Conservation (phyloP, 768 basidiomycete species). For the Lactarius evosmus region DNA sequence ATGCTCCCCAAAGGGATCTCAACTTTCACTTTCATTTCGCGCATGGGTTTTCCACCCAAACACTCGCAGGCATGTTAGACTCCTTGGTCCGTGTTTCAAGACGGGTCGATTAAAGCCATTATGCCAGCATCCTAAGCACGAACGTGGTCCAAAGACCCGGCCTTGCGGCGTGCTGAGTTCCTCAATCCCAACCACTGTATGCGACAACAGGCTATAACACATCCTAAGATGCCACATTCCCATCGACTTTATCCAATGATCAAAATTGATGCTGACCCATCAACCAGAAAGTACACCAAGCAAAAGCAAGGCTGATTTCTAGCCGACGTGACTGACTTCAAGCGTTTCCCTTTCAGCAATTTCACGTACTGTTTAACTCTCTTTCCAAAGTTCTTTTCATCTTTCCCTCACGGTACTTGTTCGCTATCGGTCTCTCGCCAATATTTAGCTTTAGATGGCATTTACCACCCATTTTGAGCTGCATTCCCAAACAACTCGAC, state of each 20-base stretch:
- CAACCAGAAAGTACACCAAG: conserved; percentile 50
- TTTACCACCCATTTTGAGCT: too few species aligned
- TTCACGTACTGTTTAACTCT: conserved; percentile 80
- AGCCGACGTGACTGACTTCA: conserved; percentile 62
- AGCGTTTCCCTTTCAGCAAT: conserved; percentile 77
- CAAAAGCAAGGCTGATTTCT: conserved; percentile 53
- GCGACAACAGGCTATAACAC: conserved; percentile 60
- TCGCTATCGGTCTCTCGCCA: too few species aligned
- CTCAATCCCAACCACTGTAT: conserved; percentile 58
- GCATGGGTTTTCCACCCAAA: conserved; percentile 68
- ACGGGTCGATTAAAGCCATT: conserved; percentile 79
- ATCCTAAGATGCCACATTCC: conserved; percentile 63
- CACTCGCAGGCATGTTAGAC: conserved; percentile 81
- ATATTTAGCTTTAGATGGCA: too few species aligned
- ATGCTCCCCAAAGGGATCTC: too few species aligned
- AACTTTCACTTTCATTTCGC: conserved; percentile 72
- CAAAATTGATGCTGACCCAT: conserved; percentile 70
- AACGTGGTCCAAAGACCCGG: conserved; percentile 49
- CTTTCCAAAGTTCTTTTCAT: conserved; percentile 80
- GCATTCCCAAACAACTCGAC: conserved; percentile 86
- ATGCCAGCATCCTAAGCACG: conserved; percentile 72
- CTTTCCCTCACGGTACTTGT: too few species aligned
- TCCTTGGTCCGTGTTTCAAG: conserved; percentile 86
- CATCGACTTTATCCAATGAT: conserved; percentile 51
- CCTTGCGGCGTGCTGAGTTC: conserved; percentile 56